Percentiles rank a stretch among this genome's conserved stretches.
Evolutionary conservation across 2,329 filamentous ascomycete species (phyloP).

Genomic region (Mycosphaerella sp.): DNA sequence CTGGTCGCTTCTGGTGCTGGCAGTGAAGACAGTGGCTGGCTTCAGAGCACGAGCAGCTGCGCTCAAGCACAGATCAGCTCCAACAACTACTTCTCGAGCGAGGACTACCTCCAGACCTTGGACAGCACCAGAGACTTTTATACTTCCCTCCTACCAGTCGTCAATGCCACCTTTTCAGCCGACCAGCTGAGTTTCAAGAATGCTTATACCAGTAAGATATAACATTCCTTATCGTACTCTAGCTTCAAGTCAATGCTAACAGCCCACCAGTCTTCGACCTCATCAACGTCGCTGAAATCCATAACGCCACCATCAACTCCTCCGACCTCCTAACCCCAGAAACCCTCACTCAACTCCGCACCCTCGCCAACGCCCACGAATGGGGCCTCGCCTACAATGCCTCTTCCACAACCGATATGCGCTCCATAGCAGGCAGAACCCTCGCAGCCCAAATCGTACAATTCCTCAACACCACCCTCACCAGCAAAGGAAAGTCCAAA

Average conservation of each 20-base stretch:
- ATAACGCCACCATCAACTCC: conserved; percentile 56
- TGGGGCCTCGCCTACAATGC: conserved; percentile 77
- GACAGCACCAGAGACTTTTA: conserved; percentile 51
- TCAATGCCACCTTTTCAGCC: conserved; percentile 47
- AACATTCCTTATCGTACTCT: no score
- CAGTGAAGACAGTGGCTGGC: conserved; percentile 52
- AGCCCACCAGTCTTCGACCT: conserved; percentile 49
- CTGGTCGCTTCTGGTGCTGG: conserved; percentile 58
- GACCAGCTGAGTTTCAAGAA: conserved; percentile 53
- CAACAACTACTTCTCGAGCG: conserved; percentile 52
- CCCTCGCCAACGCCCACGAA: conserved; percentile 74
- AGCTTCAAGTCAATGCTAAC: neutral
- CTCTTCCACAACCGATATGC: conserved; percentile 35
- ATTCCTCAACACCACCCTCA: conserved; percentile 43
- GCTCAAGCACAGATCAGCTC: conserved; percentile 52
- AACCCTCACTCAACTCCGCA: conserved; percentile 57
- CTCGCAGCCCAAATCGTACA: conserved; percentile 43
- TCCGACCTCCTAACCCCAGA: conserved; percentile 54
- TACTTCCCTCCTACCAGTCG: conserved; percentile 44
- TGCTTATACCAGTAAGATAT: conserved; percentile 56
- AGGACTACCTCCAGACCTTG: conserved; percentile 45
- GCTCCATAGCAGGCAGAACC: conserved; percentile 45
- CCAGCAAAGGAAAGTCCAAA: conserved; percentile 32
- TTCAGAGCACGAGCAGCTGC: conserved; percentile 54
- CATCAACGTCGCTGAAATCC: conserved; percentile 57